phyloP scores from a whole-genome alignment of 371 early-diverging fungal species.

The Mortierella sp. region DNA sequence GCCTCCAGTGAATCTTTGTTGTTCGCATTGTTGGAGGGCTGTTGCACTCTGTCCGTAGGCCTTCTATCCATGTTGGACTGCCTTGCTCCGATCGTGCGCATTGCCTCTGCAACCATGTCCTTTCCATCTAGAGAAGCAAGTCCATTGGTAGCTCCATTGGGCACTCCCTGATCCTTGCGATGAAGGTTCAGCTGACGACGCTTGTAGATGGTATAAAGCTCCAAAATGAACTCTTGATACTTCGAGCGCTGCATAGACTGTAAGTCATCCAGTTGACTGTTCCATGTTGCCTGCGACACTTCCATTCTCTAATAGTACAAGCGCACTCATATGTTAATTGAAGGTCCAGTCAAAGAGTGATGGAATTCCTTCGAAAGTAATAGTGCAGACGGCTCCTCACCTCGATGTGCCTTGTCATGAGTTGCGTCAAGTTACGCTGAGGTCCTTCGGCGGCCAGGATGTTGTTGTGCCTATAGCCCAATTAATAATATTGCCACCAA shows the following conservation, averaged over 20 bases:
- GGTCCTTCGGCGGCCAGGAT: conserved; percentile 30
- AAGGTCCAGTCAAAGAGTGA: background rate
- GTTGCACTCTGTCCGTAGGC: background rate
- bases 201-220: conserved; percentile 71
- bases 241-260: conserved; percentile 73
- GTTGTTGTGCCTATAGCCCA: conserved; percentile 40
- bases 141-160: background rate
- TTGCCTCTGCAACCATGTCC: conserved; percentile 64
- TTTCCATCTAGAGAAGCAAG: conserved; percentile 59
- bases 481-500: background rate
- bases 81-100: conserved; percentile 38
- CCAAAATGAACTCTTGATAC: conserved; percentile 78
- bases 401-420: conserved; percentile 70
- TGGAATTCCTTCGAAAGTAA: too few relatives aligned
- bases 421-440: conserved; percentile 58
- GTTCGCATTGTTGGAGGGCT: background rate
- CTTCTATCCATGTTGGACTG: conserved; percentile 21
- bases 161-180: background rate
- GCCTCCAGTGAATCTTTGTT: conserved; percentile 8
- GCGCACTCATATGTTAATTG: background rate
- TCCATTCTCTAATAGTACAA: conserved; percentile 63
- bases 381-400: conserved; percentile 4
- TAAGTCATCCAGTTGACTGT: conserved; percentile 70
- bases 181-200: conserved; percentile 35
- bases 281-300: conserved; percentile 73